Conservation (phyloP, 2,329 filamentous ascomycete genomes). For the Neofusicoccum sp. region DNA sequence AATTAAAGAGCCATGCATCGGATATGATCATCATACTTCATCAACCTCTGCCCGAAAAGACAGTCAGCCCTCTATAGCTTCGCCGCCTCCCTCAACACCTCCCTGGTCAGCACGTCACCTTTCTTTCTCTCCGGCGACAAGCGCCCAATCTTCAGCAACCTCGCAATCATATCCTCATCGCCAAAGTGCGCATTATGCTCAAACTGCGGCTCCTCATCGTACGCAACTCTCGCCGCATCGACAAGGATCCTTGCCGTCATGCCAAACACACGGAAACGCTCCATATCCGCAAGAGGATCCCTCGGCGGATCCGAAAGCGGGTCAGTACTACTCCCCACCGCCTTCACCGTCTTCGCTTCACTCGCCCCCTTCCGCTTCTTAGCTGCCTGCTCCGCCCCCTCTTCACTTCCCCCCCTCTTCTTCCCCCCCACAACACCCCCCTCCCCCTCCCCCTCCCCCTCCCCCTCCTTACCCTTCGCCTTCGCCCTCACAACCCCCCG, state of each 20-base stretch:
- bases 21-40: neutral
- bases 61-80: constrained; percentile 37
- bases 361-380: constrained; percentile 16
- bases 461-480: constrained; percentile 12
- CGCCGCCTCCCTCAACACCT: constrained; percentile 51
- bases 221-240: constrained; percentile 82
- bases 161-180: constrained; percentile 64
- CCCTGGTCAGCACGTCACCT: constrained; percentile 53
- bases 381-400: neutral
- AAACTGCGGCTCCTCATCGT: constrained; percentile 78
- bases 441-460: neutral
- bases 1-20: too few relatives aligned
- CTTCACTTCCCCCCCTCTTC: constrained; percentile 1
- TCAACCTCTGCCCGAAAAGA: neutral
- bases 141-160: constrained; percentile 56
- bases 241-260: constrained; percentile 92
- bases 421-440: constrained; percentile 17
- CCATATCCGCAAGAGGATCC: neutral
- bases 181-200: constrained; percentile 67
- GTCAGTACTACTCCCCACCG: too few relatives aligned
- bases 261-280: constrained; percentile 81
- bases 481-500: constrained; percentile 65
- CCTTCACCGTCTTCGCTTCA: constrained; percentile 24
- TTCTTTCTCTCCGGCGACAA: constrained; percentile 52
- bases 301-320: too few relatives aligned